Base-by-base conservation (phyloP, 352 stramenopile genomes). In the Phytophthora ramorum region DNA sequence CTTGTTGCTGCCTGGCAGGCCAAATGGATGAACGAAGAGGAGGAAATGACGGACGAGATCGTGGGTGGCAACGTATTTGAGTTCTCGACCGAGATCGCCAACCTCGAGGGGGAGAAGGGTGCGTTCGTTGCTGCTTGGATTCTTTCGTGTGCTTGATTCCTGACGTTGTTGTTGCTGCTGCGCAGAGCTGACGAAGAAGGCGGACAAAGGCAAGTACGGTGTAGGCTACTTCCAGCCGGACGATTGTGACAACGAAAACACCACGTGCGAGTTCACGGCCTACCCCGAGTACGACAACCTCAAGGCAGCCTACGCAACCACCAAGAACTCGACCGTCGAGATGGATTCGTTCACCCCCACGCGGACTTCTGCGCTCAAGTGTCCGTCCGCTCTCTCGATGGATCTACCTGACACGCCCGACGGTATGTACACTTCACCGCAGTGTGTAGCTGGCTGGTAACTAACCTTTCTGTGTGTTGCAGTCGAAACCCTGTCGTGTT, bases 11-110 rank as follows among this genome's bases (percentile, higher is more conserved):
- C 41, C 20, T 37, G 13, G 16, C 49, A 91, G 82, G 86, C 86
- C 16, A 92, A 90, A 61, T 94, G 86, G 86, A 94, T 94, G 83
- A 94, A 94, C 65, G 80, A 89, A 28, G 85, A 92, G 48, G 17
- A 66, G 6, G 82, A 87, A 24, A 92, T 94, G 86, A 90, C 77
- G 8, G 74, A 75, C 16, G 72, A 89, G 28, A 87, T 92, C 46
- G 79, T 92, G 19, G 86, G 86, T 17, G 86, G 86, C 55, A 92
- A 91, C 46, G 86, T 91, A 0, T 94, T 92, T 28, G 86, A 94
- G 73, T 94, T 92, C 38, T 83, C 77, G 3, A 91, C 84, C 1
- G 86, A 94, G 58, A 78, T 91, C 37, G 74, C 72, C 26, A 92
- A 94, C 59, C 73, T 85, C 38, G 66, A 74, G 34, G 72, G 71